Evolutionary conservation across 1,284 basidiomycete species (phyloP), one percentile per base, ranked within the genome.

Genomic region (Cystobasidium sp.): DNA sequence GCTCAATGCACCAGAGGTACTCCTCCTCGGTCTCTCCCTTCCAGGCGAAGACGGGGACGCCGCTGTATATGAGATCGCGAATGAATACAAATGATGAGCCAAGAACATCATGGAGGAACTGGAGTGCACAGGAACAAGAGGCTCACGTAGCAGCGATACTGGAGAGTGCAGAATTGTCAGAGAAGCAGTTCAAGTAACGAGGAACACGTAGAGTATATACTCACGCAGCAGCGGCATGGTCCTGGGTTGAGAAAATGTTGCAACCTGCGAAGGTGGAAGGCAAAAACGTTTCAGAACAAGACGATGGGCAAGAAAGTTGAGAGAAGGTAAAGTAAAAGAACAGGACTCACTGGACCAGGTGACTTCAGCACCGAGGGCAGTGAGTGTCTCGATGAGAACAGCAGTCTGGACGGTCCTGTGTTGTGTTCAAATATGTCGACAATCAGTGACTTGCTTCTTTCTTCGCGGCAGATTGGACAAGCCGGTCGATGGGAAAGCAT

Each of bases 11-110:
- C 96, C 97, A 99, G 79, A 86, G 84, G 86, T 98, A 99, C 84
- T 99, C 96, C 85, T 98, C 96, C 84, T 99, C 97, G 74, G 95
- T 97, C 87, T 99, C 96, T 76, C 97, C 97, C 87, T 99, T 99
- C 96, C 96, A 99, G 77, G 96, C 97, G 83, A 90, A 99, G 82
- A 99, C 96, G 79, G 96, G 96, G 72, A 99, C 92, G 80, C 96
- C 96, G 43, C 70, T 73, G 53, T 58, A n/a, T 0, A n/a, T 0
- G 18, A 22, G 14, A 10, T 10, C 18, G 24, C 31, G 43, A 67
- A 8, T 37, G 18, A 39, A n/a, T 24, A 39, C 37, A 59, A 59
- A 22, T 67, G 52, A 67, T 10, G 31, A 31, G 31, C 31, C 31
- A 31, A 31, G 22, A 47, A 22, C 39, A 12, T 3, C 37, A 62